A percentile compares a stretch with the other conserved stretches of the same genome.
Conservation (phyloP, 768 basidiomycete species). For the Suillus ampliporus region DNA sequence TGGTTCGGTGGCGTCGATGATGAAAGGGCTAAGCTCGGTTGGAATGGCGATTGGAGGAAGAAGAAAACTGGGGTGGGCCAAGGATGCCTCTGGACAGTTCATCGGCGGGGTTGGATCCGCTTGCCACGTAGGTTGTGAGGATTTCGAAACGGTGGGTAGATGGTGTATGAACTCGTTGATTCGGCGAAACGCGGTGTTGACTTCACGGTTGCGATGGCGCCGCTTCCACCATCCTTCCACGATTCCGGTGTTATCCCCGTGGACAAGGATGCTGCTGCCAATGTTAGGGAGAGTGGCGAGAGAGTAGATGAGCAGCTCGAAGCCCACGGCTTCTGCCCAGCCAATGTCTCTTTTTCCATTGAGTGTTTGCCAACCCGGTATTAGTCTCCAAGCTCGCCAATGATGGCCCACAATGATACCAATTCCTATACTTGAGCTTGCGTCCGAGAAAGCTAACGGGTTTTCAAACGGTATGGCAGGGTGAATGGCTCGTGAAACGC, state of each 20-base stretch:
- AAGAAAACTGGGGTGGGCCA: no score
- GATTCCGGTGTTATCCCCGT: conserved; percentile 40
- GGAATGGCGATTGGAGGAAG: no score
- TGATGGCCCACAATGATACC: conserved; percentile 13
- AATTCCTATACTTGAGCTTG: conserved; percentile 15
- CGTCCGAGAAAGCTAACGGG: conserved; percentile 26
- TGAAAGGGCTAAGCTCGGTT: no score
- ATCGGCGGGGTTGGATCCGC: conserved; percentile 28
- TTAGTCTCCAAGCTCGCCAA: no score
- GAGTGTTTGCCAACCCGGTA: no score
- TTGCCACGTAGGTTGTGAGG: conserved; percentile 19
- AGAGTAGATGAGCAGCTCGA: conserved; percentile 16
- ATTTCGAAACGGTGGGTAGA: neutral
- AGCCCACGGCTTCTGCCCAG: neutral
- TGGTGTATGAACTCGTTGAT: conserved; percentile 19
- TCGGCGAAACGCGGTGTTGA: conserved; percentile 35
- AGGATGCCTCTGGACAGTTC: neutral
- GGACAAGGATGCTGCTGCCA: neutral
- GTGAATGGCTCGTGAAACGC: no score
- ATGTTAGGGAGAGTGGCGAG: neutral
- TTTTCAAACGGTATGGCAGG: no score
- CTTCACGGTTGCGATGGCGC: conserved; percentile 29
- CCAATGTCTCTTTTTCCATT: no score
- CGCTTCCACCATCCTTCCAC: conserved; percentile 45
- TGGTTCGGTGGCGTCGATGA: no score